Base-by-base conservation (phyloP, 257 asterid species). In the Plantago ovata region DNA sequence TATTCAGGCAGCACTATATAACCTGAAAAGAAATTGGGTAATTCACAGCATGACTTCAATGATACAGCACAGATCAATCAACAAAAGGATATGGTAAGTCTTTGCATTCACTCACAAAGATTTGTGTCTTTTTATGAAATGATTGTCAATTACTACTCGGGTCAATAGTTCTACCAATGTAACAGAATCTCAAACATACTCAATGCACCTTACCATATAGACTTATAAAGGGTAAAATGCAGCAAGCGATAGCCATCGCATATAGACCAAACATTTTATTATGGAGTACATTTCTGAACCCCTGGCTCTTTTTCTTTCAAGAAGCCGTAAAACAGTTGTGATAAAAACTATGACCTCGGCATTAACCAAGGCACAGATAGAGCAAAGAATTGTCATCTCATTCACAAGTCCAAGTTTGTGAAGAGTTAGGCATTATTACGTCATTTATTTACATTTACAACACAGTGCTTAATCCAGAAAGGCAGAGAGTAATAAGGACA, bases 91-190 rank as follows among this genome's bases (percentile, higher is more conserved):
- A 50, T 50, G 56, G 56, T 20, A n/a, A 22, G 38, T 36, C 38
- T 50, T 50, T 22, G 48, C 33, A 19, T 38, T 56, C 48, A 36
- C 20, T 40, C 62, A 49, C 18, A 39, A 40, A 39, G 62, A 56
- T 10, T 40, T 40, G n/a, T 50, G 18, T 39, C 57, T 33, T 50
- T 47, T n/a, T 23, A 46, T 8, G 53, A 46, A 43, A 42, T 44
- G 48, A 40, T 47, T 62, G 42, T 36, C 44, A 58, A 55, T 20
- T 20, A 48, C 15, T 22, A 38, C n/a, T n/a, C n/a, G 13, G 36
- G 12, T 36, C 49, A 60, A 13, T 28, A 49, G 33, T 47, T 58
- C 10, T 53, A 75, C 76, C 49, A 77, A 50, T 52, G 58, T 48
- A 52, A 62, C 32, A 38, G 33, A 64, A 53, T 40, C 52, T 28